A percentile compares a stretch with the other conserved stretches of the same genome.
Conservation (phyloP, 2,329 filamentous ascomycete genomes). For the Phoma herbarum region DNA sequence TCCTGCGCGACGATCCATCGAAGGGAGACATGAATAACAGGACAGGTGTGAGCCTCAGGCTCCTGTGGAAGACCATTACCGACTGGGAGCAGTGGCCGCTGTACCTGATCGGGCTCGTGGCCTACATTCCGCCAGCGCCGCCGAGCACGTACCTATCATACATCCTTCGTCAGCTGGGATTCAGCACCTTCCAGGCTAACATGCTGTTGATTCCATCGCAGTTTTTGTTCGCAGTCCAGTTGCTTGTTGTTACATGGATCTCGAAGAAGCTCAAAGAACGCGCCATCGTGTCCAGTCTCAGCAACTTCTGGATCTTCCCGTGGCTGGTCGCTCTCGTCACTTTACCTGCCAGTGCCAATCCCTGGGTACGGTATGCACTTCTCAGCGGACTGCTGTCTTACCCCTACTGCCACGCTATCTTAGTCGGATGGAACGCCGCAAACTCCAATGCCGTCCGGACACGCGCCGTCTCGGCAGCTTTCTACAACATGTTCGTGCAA, state of each 20-base stretch:
- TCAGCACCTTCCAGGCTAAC: slow-evolving; percentile 69
- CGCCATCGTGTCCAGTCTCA: slow-evolving; percentile 58
- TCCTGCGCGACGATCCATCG: slow-evolving; percentile 65
- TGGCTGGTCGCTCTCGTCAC: slow-evolving; percentile 63
- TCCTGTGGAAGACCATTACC: slow-evolving; percentile 34
- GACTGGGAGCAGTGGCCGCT: slow-evolving; percentile 48
- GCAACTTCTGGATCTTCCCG: slow-evolving; percentile 68
- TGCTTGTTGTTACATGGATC: slow-evolving; percentile 56
- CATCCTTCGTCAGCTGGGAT: slow-evolving; percentile 66
- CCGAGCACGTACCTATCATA: slow-evolving; percentile 59
- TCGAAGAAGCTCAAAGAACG: slow-evolving; percentile 59
- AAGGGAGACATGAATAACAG: slow-evolving; percentile 63
- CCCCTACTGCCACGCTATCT: slow-evolving; percentile 60
- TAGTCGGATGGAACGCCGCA: slow-evolving; percentile 52
- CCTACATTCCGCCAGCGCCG: slow-evolving; percentile 39
- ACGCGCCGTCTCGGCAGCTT: slow-evolving; percentile 52
- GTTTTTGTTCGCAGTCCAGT: slow-evolving; percentile 51
- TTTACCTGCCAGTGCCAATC: slow-evolving; percentile 55
- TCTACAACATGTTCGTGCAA: slow-evolving; percentile 58
- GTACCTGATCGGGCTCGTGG: slow-evolving; percentile 56
- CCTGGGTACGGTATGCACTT: slow-evolving; percentile 63
- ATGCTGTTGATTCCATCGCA: slow-evolving; percentile 66
- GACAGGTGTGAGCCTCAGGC: slow-evolving; percentile 32
- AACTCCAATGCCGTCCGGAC: slow-evolving; percentile 53
- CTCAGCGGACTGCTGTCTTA: slow-evolving; percentile 62